A percentile compares a stretch with the other conserved stretches of the same genome.
Evolutionary conservation across 2,329 filamentous ascomycete species (phyloP).

Genomic region (Aotearoamyces nothofagi): DNA sequence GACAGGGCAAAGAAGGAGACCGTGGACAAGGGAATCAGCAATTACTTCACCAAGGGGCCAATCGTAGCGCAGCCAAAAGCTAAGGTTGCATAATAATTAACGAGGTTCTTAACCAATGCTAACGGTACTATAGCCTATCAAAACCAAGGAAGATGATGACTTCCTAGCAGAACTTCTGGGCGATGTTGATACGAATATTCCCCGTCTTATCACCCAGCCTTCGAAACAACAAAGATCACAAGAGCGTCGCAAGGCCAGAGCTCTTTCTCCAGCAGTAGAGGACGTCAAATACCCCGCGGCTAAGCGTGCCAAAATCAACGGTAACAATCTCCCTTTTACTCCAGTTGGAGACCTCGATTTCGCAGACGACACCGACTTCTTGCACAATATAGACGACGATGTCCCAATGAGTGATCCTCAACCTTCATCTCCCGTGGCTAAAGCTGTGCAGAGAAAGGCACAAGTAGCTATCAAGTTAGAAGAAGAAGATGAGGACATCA

Average conservation of each 20-base stretch:
- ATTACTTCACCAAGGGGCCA: slow-evolving; percentile 78
- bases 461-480: slow-evolving; percentile 41
- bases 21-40: slow-evolving; percentile 81
- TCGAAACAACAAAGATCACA: slow-evolving; percentile 57
- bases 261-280: slow-evolving; percentile 57
- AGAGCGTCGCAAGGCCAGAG: slow-evolving; percentile 63
- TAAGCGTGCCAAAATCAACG: slow-evolving; percentile 42
- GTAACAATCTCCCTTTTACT: slow-evolving; percentile 29
- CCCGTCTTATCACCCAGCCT: slow-evolving; percentile 41
- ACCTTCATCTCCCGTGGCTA: slow-evolving; percentile 75
- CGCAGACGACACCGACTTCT: slow-evolving; percentile 39
- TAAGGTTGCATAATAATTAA: slow-evolving; percentile 43
- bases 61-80: slow-evolving; percentile 54
- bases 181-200: slow-evolving; percentile 70
- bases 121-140: no score
- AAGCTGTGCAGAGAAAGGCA: slow-evolving; percentile 58
- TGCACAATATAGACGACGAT: slow-evolving; percentile 40
- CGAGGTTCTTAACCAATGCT: slow-evolving; percentile 6
- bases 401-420: slow-evolving; percentile 75
- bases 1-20: slow-evolving; percentile 75
- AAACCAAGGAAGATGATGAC: slow-evolving; percentile 75
- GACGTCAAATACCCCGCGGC: slow-evolving; percentile 30
- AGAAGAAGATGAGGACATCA: slow-evolving; percentile 62
- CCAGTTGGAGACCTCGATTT: slow-evolving; percentile 31
- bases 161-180: slow-evolving; percentile 76